Evolutionary conservation across 495 filamentous ascomycete species (phyloP).

Genomic region (Daldinia bambusicola): DNA sequence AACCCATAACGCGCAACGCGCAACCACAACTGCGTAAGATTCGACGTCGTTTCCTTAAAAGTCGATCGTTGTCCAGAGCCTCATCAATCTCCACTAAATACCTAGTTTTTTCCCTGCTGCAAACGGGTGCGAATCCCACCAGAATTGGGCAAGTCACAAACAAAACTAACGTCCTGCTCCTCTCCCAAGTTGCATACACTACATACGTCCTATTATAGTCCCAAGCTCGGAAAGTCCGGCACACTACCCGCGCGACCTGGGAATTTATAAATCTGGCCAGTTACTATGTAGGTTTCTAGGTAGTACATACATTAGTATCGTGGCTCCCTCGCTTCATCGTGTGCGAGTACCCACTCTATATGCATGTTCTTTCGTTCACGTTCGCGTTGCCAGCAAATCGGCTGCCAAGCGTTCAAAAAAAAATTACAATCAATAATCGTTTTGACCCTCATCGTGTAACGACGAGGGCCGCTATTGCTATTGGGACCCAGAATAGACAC

Average conservation of each 20-base stretch:
- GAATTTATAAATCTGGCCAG: conserved; percentile 19
- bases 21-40: conserved; percentile 19
- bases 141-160: conserved; percentile 33
- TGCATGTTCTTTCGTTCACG: background rate
- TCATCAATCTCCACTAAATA: conserved; percentile 44
- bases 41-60: conserved; percentile 38
- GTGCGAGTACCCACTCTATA: conserved; percentile 12
- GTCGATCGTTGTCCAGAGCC: conserved; percentile 32
- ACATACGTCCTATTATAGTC: background rate
- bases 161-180: background rate
- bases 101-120: conserved; percentile 9
- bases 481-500: background rate
- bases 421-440: conserved; percentile 7
- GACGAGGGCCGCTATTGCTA: background rate
- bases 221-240: conserved; percentile 30
- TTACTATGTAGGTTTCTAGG: no score
- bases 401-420: conserved; percentile 16
- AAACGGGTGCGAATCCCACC: conserved; percentile 16
- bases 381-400: conserved; percentile 12
- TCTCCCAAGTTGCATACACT: no score
- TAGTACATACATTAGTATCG: background rate
- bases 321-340: conserved; percentile 12
- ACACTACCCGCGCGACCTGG: conserved; percentile 10
- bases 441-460: background rate
- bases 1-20: no score